These are phyloP conservation scores for Termitomyces sp. DNA, from an alignment of 768 basidiomycete genomes.

Conservation along the genomic window DNA sequence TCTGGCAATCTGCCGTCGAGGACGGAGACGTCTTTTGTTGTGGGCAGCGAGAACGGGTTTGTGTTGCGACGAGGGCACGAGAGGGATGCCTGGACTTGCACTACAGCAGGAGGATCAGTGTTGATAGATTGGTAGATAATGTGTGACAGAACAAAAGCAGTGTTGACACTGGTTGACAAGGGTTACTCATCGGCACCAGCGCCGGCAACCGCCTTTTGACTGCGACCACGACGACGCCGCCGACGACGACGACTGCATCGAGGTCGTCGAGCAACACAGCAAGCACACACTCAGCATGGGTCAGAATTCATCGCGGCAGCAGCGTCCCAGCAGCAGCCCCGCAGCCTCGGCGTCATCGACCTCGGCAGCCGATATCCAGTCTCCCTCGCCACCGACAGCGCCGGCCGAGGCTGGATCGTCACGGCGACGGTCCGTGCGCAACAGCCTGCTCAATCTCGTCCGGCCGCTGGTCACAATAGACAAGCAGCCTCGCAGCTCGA, in stretches of 20 bases:
- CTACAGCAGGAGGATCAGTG: slow-evolving; percentile 28
- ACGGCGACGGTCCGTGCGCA: slow-evolving; percentile 23
- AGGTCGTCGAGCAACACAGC: slow-evolving; percentile 4
- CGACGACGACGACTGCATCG: not conserved
- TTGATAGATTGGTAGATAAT: slow-evolving; percentile 11
- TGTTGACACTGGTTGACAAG: slow-evolving; percentile 8
- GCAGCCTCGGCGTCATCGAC: not conserved
- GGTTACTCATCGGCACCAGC: slow-evolving; percentile 13
- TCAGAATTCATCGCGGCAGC: slow-evolving; percentile 5
- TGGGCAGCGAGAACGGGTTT: slow-evolving; percentile 52
- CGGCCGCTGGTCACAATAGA: slow-evolving; percentile 17
- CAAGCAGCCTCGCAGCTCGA: slow-evolving; percentile 1
- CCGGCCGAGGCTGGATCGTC: slow-evolving; percentile 9
- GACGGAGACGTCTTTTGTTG: slow-evolving; percentile 31
- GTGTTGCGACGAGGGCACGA: slow-evolving; percentile 24
- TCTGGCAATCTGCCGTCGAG: slow-evolving; percentile 9
- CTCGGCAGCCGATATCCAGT: not conserved
- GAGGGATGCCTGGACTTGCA: slow-evolving; percentile 33
- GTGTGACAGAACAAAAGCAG: not conserved
- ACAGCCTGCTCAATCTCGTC: slow-evolving; percentile 26
- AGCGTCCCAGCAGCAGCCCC: slow-evolving; percentile 8
- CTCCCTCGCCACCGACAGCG: not conserved
- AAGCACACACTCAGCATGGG: not conserved
- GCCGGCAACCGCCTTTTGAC: slow-evolving; percentile 14
- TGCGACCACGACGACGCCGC: slow-evolving; percentile 2